phyloP scores from a whole-genome alignment of 306 rosid genomes.

The Lagenaria siceraria region DNA sequence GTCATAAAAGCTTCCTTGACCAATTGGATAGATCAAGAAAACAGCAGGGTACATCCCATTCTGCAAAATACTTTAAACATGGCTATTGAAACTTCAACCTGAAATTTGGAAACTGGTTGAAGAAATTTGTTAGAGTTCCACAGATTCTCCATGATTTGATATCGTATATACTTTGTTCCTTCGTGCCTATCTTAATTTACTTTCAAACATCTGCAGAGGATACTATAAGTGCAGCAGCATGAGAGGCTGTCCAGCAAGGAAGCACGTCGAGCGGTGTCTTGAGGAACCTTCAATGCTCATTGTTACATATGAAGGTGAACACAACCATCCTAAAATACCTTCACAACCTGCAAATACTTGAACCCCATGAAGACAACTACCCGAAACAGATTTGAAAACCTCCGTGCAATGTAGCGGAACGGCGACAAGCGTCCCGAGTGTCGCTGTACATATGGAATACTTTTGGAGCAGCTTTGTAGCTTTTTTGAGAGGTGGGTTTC shows the following conservation, averaged over 20 bases:
- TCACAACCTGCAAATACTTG: slow-evolving; percentile 74
- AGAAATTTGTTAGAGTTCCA: background rate
- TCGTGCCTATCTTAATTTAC: background rate
- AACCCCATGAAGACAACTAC: slow-evolving; percentile 19
- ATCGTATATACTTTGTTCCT: background rate
- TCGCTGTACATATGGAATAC: slow-evolving; percentile 4
- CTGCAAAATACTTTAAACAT: background rate
- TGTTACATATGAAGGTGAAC: slow-evolving; percentile 97
- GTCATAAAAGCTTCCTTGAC: no score
- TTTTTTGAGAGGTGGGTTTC: background rate
- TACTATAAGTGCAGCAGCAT: slow-evolving; percentile 99
- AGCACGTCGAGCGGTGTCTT: slow-evolving; percentile 93
- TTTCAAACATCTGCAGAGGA: slow-evolving; percentile 45
- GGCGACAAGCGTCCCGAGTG: slow-evolving; percentile 7
- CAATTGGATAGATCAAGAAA: no score
- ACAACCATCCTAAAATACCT: slow-evolving; percentile 74
- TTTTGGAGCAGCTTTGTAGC: slow-evolving; percentile 5
- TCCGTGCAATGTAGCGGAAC: background rate
- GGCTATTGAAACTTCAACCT: background rate
- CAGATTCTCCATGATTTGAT: background rate
- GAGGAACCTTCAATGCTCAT: slow-evolving; percentile 94
- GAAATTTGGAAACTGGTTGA: background rate
- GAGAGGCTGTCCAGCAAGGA: slow-evolving; percentile 99
- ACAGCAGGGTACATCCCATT: background rate
- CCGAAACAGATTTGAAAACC: background rate